Conservation (phyloP, 371 early-diverging fungal genomes). For the Rhizopus sp. region DNA sequence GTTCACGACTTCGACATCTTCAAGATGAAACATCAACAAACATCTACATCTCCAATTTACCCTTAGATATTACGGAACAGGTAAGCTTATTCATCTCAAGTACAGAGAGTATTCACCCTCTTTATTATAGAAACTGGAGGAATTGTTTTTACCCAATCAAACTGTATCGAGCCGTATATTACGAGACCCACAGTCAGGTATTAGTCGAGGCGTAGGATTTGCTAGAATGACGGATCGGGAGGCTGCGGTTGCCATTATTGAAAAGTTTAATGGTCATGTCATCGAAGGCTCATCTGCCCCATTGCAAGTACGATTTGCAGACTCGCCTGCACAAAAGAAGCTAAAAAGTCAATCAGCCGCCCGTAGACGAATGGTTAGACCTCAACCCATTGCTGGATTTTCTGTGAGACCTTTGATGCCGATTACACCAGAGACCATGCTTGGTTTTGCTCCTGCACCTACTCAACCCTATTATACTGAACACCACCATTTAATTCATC, state of each 20-base stretch:
- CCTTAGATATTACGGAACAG: slow-evolving; percentile 71
- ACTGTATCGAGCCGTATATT: slow-evolving; percentile 77
- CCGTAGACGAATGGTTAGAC: slow-evolving; percentile 38
- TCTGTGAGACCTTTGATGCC: slow-evolving; percentile 45
- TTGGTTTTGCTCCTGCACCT: slow-evolving; percentile 34
- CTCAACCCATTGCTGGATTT: slow-evolving; percentile 35
- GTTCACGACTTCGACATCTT: slow-evolving; percentile 70
- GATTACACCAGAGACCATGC: slow-evolving; percentile 52
- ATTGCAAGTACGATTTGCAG: slow-evolving; percentile 82
- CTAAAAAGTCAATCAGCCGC: slow-evolving; percentile 64
- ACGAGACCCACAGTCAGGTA: slow-evolving; percentile 58
- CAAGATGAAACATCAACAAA: slow-evolving; percentile 82
- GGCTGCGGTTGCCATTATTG: slow-evolving; percentile 68
- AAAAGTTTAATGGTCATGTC: slow-evolving; percentile 63
- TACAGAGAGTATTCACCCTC: neutral
- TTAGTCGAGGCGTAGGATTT: slow-evolving; percentile 82
- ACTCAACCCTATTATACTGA: slow-evolving; percentile 20
- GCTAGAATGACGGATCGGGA: slow-evolving; percentile 77
- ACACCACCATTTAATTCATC: slow-evolving; percentile 9
- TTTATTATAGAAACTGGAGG: slow-evolving; percentile 56
- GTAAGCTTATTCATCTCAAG: slow-evolving; percentile 30
- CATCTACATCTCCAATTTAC: slow-evolving; percentile 83
- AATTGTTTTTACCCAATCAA: slow-evolving; percentile 64
- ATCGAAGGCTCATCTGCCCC: slow-evolving; percentile 69
- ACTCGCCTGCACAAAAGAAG: slow-evolving; percentile 78